Evolutionary conservation across 2,329 filamentous ascomycete genomes (phyloP).

Genomic region (Claviceps purpurea): DNA sequence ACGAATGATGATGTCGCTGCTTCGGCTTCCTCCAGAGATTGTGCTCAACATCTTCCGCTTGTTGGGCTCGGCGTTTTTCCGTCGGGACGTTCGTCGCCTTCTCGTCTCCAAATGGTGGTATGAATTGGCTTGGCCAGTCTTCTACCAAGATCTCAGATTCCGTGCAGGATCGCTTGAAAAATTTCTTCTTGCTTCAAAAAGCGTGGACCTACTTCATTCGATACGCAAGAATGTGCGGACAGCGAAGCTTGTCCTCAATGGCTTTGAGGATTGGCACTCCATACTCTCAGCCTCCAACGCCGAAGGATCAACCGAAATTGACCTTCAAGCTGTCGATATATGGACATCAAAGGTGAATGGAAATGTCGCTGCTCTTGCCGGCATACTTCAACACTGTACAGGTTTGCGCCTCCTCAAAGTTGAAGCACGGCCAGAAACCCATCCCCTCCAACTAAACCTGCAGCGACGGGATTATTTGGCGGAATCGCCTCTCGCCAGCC

Average conservation of each 20-base stretch:
- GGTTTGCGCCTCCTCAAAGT: slow-evolving; percentile 3
- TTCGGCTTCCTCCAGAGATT: slow-evolving; percentile 5
- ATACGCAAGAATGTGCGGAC: slow-evolving; percentile 1
- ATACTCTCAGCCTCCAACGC: background rate
- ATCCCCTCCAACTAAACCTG: background rate
- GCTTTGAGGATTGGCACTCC: slow-evolving; percentile 6
- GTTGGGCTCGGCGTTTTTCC: slow-evolving; percentile 6
- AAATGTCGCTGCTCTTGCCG: background rate
- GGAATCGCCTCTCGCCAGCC: slow-evolving; percentile 2
- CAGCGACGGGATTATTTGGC: slow-evolving; percentile 5
- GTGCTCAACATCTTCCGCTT: slow-evolving; percentile 3
- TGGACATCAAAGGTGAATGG: slow-evolving; percentile 5
- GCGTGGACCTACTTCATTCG: slow-evolving; percentile 1
- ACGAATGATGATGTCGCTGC: slow-evolving; percentile 1
- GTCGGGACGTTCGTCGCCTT: slow-evolving; percentile 5
- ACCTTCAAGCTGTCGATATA: background rate
- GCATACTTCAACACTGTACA: slow-evolving; percentile 5
- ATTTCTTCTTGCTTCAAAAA: background rate
- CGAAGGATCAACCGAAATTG: background rate
- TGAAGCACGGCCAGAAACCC: slow-evolving; percentile 5
- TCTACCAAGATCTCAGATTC: slow-evolving; percentile 4
- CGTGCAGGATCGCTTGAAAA: slow-evolving; percentile 1
- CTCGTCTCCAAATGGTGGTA: slow-evolving; percentile 6
- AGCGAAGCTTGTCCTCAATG: slow-evolving; percentile 1
- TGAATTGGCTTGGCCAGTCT: slow-evolving; percentile 3